Conservation (phyloP, 148 eudicot genomes). For the Fallopia convolvulus region DNA sequence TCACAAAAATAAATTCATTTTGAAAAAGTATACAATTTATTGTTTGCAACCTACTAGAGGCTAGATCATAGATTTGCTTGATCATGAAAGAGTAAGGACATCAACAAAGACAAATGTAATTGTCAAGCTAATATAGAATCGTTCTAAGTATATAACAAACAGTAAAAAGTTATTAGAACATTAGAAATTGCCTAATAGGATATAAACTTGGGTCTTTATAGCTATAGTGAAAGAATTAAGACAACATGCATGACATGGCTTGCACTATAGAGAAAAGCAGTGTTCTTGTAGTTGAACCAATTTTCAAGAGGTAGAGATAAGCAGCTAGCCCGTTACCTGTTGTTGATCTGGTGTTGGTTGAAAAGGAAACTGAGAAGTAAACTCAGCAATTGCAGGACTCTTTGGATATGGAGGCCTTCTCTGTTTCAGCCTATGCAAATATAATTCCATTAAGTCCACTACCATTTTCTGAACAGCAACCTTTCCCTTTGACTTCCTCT, state of each 20-base stretch:
- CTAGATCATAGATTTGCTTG: background rate
- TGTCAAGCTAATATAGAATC: background rate
- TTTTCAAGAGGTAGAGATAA: background rate
- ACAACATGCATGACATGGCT: background rate
- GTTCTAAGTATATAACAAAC: background rate
- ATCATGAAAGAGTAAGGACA: background rate
- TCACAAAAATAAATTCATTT: background rate
- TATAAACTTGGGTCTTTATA: background rate
- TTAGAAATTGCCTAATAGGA: background rate
- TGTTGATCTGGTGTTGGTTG: conserved; percentile 93
- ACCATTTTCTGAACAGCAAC: conserved; percentile 98
- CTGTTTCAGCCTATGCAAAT: conserved; percentile 85
- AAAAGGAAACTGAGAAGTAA: conserved; percentile 71
- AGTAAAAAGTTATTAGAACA: background rate
- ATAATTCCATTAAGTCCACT: conserved; percentile 93
- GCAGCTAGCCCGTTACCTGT: conserved; percentile 37
- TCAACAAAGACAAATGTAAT: background rate
- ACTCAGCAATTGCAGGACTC: conserved; percentile 52
- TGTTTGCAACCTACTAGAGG: background rate
- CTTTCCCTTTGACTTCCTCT: conserved; percentile 81
- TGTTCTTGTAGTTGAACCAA: background rate
- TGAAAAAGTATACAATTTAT: background rate
- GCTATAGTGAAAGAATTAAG: background rate
- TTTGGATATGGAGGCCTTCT: conserved; percentile 78
- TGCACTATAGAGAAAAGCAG: background rate